Evolutionary conservation across 2,329 filamentous ascomycete genomes (phyloP).

Genomic region (Alternaria brassicicola): DNA sequence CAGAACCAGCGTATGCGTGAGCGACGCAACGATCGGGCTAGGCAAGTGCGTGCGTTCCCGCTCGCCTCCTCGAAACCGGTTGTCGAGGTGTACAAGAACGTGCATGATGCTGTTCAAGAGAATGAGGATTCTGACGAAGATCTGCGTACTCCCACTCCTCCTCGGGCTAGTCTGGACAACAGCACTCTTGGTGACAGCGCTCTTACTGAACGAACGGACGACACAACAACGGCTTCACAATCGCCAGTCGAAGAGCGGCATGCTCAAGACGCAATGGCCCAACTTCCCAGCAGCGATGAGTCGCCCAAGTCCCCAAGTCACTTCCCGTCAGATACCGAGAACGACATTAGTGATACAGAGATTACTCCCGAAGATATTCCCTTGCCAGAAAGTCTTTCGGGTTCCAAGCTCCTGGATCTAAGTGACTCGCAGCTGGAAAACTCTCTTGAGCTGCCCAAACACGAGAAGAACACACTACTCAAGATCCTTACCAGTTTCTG

Average conservation of each 20-base stretch:
- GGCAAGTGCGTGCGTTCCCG: conserved; percentile 80
- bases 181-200: conserved; percentile 47
- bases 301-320: conserved; percentile 38
- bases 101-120: conserved; percentile 90
- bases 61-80: conserved; percentile 93
- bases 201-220: conserved; percentile 41
- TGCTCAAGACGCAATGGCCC: conserved; percentile 16
- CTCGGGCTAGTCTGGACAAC: conserved; percentile 44
- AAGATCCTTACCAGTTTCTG: conserved; percentile 97
- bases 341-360: conserved; percentile 71
- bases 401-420: conserved; percentile 57
- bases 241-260: conserved; percentile 46
- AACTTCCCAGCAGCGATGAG: conserved; percentile 32
- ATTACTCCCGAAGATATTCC: conserved; percentile 71
- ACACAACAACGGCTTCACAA: conserved; percentile 38
- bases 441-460: conserved; percentile 81
- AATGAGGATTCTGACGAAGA: conserved; percentile 71
- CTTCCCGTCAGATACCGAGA: conserved; percentile 59
- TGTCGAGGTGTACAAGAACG: conserved; percentile 93
- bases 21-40: conserved; percentile 77
- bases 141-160: conserved; percentile 44
- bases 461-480: conserved; percentile 91
- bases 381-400: conserved; percentile 66
- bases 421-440: conserved; percentile 63
- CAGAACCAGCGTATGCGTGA: conserved; percentile 92